Evolutionary conservation across 73 alveolate species (phyloP).

Genomic region (Tetrahymena thermophila): DNA sequence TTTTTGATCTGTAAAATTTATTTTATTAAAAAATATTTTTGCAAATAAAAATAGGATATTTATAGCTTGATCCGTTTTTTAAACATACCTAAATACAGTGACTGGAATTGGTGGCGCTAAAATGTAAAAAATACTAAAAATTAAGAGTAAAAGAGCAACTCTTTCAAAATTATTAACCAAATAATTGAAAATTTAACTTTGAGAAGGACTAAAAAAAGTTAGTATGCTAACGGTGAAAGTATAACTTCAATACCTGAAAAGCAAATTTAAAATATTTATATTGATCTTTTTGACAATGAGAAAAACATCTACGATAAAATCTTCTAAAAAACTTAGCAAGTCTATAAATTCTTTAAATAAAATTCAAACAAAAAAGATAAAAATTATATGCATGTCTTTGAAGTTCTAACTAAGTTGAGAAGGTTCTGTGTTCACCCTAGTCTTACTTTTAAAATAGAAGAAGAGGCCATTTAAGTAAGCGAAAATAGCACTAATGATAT

Average conservation of each 20-base stretch:
- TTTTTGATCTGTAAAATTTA: background rate
- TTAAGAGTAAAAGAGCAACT: background rate
- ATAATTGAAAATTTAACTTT: constrained; percentile 30
- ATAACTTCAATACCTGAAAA: constrained; percentile 32
- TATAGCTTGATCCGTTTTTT: background rate
- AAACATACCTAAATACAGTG: background rate
- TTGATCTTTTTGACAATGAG: constrained; percentile 15
- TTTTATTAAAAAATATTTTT: background rate
- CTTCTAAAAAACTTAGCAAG: constrained; percentile 7
- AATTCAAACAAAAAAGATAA: background rate
- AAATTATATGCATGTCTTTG: constrained; percentile 38
- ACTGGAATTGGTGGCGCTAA: constrained; percentile 46
- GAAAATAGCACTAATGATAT: background rate
- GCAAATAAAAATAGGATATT: background rate
- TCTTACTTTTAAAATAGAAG: constrained; percentile 5
- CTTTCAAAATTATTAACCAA: background rate
- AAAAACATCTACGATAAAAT: constrained; percentile 11
- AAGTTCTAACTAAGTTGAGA: constrained; percentile 41
- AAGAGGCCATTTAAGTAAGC: background rate
- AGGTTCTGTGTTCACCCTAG: constrained; percentile 50
- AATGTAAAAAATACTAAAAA: constrained; percentile 1
- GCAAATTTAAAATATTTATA: background rate
- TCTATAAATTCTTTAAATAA: background rate
- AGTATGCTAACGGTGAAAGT: constrained; percentile 13
- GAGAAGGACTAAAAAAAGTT: constrained; percentile 44